A percentile compares a stretch with the other conserved stretches of the same genome.
These are phyloP conservation scores for Adansonia grandidieri DNA, from an alignment of 441 rosid species.

Conservation along the genomic window DNA sequence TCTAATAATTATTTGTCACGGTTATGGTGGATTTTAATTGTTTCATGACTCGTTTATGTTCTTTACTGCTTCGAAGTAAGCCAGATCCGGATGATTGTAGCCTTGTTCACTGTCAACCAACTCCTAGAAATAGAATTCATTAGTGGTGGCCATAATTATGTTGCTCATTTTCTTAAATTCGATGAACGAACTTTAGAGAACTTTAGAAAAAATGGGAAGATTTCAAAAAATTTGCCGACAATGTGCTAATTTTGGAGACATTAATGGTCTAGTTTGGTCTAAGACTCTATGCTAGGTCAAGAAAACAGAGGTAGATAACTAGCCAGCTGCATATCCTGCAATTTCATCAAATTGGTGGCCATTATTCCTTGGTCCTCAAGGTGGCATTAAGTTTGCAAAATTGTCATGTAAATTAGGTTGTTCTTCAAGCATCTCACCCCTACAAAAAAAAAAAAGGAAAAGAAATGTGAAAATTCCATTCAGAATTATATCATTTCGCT, in stretches of 20 bases:
- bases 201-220: background rate
- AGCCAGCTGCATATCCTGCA: background rate
- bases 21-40: background rate
- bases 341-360: background rate
- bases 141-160: background rate
- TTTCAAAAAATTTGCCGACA: background rate
- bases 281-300: background rate
- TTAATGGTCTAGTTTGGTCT: constrained; percentile 8
- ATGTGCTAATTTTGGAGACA: constrained; percentile 13
- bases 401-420: background rate
- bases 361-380: background rate
- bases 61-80: background rate
- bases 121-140: background rate
- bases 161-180: background rate
- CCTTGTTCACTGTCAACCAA: background rate
- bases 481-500: background rate
- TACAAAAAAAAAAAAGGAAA: background rate
- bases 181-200: background rate
- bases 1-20: background rate
- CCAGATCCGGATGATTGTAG: background rate
- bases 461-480: background rate
- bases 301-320: background rate
- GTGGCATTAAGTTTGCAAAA: background rate
- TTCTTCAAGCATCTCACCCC: background rate
- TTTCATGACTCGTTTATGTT: background rate